Evolutionary conservation across 2,329 filamentous ascomycete genomes (phyloP), one percentile per base, ranked within the genome.

Genomic region (Aureobasidium pullulans): DNA sequence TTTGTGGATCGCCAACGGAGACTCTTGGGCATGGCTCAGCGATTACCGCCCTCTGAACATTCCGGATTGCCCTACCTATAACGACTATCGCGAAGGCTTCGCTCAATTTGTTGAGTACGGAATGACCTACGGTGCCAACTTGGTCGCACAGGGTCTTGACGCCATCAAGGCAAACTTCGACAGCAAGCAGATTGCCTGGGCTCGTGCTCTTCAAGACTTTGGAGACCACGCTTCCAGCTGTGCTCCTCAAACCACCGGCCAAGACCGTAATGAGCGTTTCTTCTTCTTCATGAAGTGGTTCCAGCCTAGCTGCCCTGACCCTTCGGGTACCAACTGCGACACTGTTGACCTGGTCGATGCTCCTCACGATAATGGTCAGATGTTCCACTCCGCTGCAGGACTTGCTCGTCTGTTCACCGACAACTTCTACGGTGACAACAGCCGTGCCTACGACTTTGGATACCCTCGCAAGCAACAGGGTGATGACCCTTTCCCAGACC

Each of bases 231-330:
- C 70, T 19, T 66, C 66, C 5, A 63, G 48, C 16, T 74, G 72
- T 54, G 70, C 66, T 6, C 70, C 72, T 1, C 47, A 37, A 6
- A 70, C 70, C 1, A 69, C 70, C 4, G 72, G 72, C 8, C 62
- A 60, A 4, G 69, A 74, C 39, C 66, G 72, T 9, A 70, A 73
- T 49, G 72, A 74, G 63, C 70, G 72, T 6, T 73, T 74, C 65
- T 72, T 73, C 67, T 70, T 72, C 64, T 72, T 71, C 63, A 72
- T 72, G 64, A 67, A 70, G 42, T 65, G 64, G 8, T 72, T 74
- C 61, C 70, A 69, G n/a, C 60, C 66, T 1, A 64, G 63, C 23
- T 72, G 71, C 60, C 60, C 48, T 29, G 43, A 23, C 16, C 16
- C 62, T 5, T 42, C 56, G 0, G 61, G 60, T 15, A 61, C 59